Evolutionary conservation across 768 basidiomycete species (phyloP).

Genomic region (Auricularia sp.): DNA sequence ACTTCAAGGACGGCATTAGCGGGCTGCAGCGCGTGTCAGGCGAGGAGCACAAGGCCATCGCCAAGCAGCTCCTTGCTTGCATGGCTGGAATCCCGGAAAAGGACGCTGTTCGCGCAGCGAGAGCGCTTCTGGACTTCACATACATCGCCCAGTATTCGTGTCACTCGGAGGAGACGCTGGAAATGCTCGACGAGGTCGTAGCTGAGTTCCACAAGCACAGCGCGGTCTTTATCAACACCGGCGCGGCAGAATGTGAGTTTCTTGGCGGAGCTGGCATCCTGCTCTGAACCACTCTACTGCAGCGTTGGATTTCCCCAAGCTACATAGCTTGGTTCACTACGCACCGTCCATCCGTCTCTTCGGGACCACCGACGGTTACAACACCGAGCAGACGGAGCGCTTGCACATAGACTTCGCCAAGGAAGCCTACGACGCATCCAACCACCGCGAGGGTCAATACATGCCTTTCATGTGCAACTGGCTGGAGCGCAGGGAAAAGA

Average conservation of each 20-base stretch:
- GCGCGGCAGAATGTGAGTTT: constrained; percentile 16
- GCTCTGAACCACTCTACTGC: background rate
- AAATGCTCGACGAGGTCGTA: constrained; percentile 17
- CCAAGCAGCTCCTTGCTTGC: background rate
- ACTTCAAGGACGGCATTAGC: constrained; percentile 10
- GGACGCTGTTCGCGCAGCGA: constrained; percentile 10
- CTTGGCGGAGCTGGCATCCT: background rate
- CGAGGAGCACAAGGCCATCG: constrained; percentile 5
- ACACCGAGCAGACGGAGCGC: constrained; percentile 30
- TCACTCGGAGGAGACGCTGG: constrained; percentile 23
- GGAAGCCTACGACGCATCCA: constrained; percentile 4
- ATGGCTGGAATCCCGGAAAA: background rate
- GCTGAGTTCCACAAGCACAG: constrained; percentile 28
- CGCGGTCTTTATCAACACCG: constrained; percentile 23
- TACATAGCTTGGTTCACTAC: constrained; percentile 30
- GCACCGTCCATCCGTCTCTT: constrained; percentile 16
- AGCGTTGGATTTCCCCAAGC: constrained; percentile 31
- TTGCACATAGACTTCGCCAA: constrained; percentile 24
- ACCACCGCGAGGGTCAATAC: no score
- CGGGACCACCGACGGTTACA: constrained; percentile 30
- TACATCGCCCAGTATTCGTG: constrained; percentile 25
- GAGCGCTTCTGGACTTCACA: constrained; percentile 28
- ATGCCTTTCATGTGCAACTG: constrained; percentile 10
- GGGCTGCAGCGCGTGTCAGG: constrained; percentile 7
- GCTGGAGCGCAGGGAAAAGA: constrained; percentile 17